Base-by-base conservation (phyloP, 805 yeast genomes). In the Pichia deserticola region DNA sequence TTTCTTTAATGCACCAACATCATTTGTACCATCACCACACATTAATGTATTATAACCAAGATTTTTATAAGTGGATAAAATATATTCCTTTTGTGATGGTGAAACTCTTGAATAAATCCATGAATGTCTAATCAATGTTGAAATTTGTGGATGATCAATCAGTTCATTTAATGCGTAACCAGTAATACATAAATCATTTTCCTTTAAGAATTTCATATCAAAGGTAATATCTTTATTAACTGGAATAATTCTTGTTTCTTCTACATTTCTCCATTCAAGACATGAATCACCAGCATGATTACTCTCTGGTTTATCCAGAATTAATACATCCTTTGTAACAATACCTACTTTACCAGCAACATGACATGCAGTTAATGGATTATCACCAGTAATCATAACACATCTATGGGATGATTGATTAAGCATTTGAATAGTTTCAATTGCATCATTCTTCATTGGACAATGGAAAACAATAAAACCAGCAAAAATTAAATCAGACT, bases 11-110 rank as follows among this genome's bases (percentile, higher is more conserved):
- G 99, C 99, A 69, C 99, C 99, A 45, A 93, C 99, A 74, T 93
- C 99, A 65, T 93, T 93, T n/a, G 99, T 93, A 70, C 99, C 99
- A 71, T 93, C 99, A 75, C 99, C 99, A 71, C 99, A 93, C 99
- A 93, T 93, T 60, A 93, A 77, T 28, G 98, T 93, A 63, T 81
- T 85, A 70, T 92, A 93, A 29, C 97, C 97, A 65, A 88, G 77
- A 54, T 81, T 83, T 67, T 92, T 93, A 66, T 88, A 78, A 37
- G 89, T 78, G 54, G 82, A 84, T 61, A 93, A 75, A 59, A 93
- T 82, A 57, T 85, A 89, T 69, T 93, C 99, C 71, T 93, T 93
- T 72, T 93, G 99, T 29, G 85, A 63, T 39, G 99, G 99, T 7
- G 98, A 92, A 34, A 93, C 98, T 72, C 99, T 85, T 42, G 99